Conservation (phyloP, 176 grass and related monocot species). For the Chloris gayana region DNA sequence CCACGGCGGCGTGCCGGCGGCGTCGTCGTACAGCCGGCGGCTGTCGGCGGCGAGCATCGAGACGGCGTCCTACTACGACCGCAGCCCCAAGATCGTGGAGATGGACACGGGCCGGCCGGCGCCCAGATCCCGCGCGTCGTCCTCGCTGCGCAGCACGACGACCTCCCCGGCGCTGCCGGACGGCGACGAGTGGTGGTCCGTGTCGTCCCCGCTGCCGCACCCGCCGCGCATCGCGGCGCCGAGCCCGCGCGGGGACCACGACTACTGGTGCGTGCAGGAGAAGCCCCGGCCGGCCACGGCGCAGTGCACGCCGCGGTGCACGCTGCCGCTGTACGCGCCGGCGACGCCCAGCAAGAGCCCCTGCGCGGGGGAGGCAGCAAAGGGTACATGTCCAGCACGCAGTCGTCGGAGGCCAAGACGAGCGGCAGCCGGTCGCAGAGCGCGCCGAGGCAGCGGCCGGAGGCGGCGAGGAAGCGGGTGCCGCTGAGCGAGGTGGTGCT, state of each 20-base stretch:
- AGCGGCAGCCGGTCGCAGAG: conserved; percentile 64
- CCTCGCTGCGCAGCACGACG: conserved; percentile 58
- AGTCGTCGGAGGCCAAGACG: conserved; percentile 82
- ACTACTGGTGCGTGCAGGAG: conserved; percentile 57
- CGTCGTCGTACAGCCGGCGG: conserved; percentile 70
- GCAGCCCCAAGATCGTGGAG: conserved; percentile 96
- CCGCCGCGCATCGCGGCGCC: conserved; percentile 59
- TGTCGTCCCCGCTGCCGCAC: conserved; percentile 57
- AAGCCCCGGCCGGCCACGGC: conserved; percentile 74
- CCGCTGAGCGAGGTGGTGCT: conserved; percentile 83
- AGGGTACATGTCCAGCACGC: conserved; percentile 89
- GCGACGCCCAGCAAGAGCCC: conserved; percentile 71
- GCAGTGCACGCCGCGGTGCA: conserved; percentile 74
- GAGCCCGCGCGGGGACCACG: conserved; percentile 50
- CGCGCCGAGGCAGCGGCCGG: conserved; percentile 91
- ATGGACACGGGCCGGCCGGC: conserved; percentile 57
- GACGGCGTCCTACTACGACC: conserved; percentile 54
- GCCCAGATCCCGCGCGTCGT: conserved; percentile 68
- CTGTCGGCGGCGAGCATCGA: conserved; percentile 82
- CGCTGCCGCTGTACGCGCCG: conserved; percentile 38
- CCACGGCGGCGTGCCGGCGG: conserved; percentile 44
- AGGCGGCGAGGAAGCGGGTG: conserved; percentile 61
- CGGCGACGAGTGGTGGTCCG: conserved; percentile 42
- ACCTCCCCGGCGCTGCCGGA: conserved; percentile 33
- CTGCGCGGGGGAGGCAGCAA: conserved; percentile 36